A percentile compares a stretch with the other conserved stretches of the same genome.
Conservation (phyloP, 768 basidiomycete genomes). For the Dentipellis sp. region DNA sequence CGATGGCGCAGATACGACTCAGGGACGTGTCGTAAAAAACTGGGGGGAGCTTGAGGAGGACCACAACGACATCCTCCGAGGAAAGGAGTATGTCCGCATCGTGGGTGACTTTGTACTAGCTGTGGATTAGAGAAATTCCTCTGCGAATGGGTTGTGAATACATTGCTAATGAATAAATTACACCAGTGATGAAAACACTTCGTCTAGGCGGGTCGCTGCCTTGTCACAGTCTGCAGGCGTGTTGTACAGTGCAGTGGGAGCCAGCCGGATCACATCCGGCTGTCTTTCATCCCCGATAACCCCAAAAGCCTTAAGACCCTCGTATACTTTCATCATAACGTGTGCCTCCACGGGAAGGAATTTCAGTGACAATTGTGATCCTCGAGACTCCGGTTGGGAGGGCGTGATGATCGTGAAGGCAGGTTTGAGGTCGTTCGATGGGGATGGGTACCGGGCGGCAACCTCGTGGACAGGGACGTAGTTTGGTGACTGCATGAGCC, state of each 20-base stretch:
- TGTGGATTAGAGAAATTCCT: neutral
- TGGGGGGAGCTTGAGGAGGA: slow-evolving; percentile 35
- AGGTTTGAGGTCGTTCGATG: slow-evolving; percentile 14
- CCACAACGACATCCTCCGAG: slow-evolving; percentile 45
- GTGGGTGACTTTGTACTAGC: slow-evolving; percentile 32
- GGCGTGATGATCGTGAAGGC: slow-evolving; percentile 95
- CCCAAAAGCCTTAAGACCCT: slow-evolving; percentile 52
- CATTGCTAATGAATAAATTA: neutral
- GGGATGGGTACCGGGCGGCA: slow-evolving; percentile 21
- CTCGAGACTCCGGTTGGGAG: slow-evolving; percentile 50
- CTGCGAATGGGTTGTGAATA: neutral
- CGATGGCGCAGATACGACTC: slow-evolving; percentile 19
- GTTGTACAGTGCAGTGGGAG: slow-evolving; percentile 85
- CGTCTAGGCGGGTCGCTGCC: slow-evolving; percentile 57
- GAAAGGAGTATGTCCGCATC: slow-evolving; percentile 35
- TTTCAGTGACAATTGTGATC: slow-evolving; percentile 81
- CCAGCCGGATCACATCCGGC: slow-evolving; percentile 86
- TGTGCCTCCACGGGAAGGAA: slow-evolving; percentile 55
- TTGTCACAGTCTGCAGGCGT: slow-evolving; percentile 67
- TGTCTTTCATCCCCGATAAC: slow-evolving; percentile 88
- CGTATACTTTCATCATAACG: slow-evolving; percentile 64
- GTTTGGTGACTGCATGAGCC: slow-evolving; percentile 53
- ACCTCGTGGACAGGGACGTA: slow-evolving; percentile 40
- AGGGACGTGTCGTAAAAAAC: slow-evolving; percentile 21
- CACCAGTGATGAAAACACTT: slow-evolving; percentile 34